Percentiles rank a stretch among this genome's conserved stretches.
These are phyloP conservation scores for Trichoderma virens DNA, from an alignment of 495 filamentous ascomycete genomes.

Conservation along the genomic window DNA sequence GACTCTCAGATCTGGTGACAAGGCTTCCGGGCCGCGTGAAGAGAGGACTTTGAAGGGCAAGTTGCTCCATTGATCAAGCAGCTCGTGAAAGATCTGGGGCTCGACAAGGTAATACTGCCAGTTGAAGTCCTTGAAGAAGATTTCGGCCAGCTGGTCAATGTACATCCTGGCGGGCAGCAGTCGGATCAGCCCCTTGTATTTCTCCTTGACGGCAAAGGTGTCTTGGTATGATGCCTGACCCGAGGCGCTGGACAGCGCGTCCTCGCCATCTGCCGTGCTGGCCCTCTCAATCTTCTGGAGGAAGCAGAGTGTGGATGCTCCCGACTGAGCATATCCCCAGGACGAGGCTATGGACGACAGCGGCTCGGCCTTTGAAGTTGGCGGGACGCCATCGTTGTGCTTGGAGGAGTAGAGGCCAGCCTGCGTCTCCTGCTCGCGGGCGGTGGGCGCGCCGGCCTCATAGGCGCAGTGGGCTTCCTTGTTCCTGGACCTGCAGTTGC, in stretches of 20 bases:
- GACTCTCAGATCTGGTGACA: slow-evolving; percentile 35
- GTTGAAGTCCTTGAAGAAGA: slow-evolving; percentile 52
- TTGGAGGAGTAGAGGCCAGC: background rate
- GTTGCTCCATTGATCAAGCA: slow-evolving; percentile 44
- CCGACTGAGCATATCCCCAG: slow-evolving; percentile 42
- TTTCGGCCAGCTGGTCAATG: slow-evolving; percentile 43
- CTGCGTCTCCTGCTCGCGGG: background rate
- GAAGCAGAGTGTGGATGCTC: slow-evolving; percentile 40
- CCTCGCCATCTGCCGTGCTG: slow-evolving; percentile 12
- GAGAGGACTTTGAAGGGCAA: slow-evolving; percentile 38
- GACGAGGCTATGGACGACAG: slow-evolving; percentile 27
- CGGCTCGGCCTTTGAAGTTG: slow-evolving; percentile 9
- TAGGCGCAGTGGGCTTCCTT: slow-evolving; percentile 42
- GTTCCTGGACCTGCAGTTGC: slow-evolving; percentile 50
- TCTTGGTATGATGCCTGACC: slow-evolving; percentile 13
- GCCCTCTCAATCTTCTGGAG: slow-evolving; percentile 40
- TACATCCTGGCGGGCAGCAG: slow-evolving; percentile 45
- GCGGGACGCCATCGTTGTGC: slow-evolving; percentile 11
- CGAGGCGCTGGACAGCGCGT: slow-evolving; percentile 11
- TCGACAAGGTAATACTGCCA: slow-evolving; percentile 53
- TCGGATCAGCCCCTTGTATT: slow-evolving; percentile 45
- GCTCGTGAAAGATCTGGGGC: slow-evolving; percentile 38
- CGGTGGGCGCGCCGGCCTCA: slow-evolving; percentile 34
- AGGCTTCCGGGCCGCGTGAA: slow-evolving; percentile 30
- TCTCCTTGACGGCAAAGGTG: slow-evolving; percentile 32